Conservation (phyloP, 352 stramenopile species). For the Thalassiosira mediterranea region DNA sequence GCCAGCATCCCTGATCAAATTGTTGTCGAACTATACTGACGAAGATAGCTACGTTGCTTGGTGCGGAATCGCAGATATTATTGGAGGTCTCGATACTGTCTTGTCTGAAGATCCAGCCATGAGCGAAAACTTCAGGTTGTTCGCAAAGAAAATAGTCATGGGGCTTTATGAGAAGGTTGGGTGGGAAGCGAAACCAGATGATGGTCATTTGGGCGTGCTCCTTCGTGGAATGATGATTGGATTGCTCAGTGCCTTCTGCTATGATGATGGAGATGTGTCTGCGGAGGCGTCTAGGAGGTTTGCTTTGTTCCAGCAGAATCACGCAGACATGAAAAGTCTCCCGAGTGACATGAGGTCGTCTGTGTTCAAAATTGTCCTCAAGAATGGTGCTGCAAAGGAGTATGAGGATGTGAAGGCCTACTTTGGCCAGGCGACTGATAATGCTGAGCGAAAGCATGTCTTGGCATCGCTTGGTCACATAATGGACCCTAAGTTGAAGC, state of each 20-base stretch:
- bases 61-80: conserved; percentile 75
- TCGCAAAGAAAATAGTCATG: conserved; percentile 81
- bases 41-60: conserved; percentile 87
- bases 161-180: conserved; percentile 73
- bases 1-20: conserved; percentile 77
- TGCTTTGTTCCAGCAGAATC: conserved; percentile 68
- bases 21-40: conserved; percentile 81
- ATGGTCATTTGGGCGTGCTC: conserved; percentile 85
- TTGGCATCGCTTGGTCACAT: conserved; percentile 77
- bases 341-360: conserved; percentile 83
- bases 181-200: conserved; percentile 79
- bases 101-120: conserved; percentile 71
- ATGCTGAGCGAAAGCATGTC: conserved; percentile 84
- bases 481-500: conserved; percentile 76
- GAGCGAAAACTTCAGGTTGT: conserved; percentile 65
- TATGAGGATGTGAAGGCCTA: conserved; percentile 77
- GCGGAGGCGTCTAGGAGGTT: conserved; percentile 77
- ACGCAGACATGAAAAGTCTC: conserved; percentile 66
- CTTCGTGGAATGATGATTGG: conserved; percentile 84
- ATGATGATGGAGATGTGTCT: conserved; percentile 67
- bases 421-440: conserved; percentile 69
- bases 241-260: conserved; percentile 83
- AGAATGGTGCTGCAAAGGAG: conserved; percentile 70
- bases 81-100: conserved; percentile 76
- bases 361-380: conserved; percentile 87